Evolutionary conservation across 306 rosid genomes (phyloP), one percentile per base, ranked within the genome.

Genomic region (Cucumis cinereus): DNA sequence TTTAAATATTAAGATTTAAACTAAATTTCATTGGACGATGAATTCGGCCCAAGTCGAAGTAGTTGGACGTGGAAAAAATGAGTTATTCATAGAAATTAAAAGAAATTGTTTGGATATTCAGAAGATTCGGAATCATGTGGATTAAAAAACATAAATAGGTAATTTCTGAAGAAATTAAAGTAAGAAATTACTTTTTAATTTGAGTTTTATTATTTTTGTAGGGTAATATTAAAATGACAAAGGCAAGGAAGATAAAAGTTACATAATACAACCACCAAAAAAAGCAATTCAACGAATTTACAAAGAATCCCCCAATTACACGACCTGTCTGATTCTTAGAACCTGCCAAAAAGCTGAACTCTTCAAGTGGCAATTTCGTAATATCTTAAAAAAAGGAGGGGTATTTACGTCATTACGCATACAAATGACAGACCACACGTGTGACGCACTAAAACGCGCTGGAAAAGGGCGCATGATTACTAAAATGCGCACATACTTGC

Each of bases 401-500:
- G 58, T 0, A 8, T 26, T 24, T 47, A 1, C 33, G 58, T 16
- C 58, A 49, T 50, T 14, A 0, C 0, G 4, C 0, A 0, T 8
- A 15, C 45, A 7, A 62, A 64, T 64, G 59, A 26, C 35, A 17
- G 23, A 13, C n/a, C 58, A 67, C 85, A 86, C 79, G 79, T 75
- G 85, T 45, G 57, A 4, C 26, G 4, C 24, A 13, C 54, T 75
- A 75, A 41, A 23, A n/a, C 43, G 28, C 76, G 20, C 86, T 63
- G 68, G 15, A 41, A 75, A 10, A 38, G 10, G 26, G 88, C 82
- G 82, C 77, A 82, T 45, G 0, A 0, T 23, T 19, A 10, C n/a
- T 83, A 84, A 72, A 33, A 55, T 87, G 81, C 89, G 84, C 93
- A 79, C 36, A 74, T 11, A 89, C 83, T 80, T 86, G 90, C 90